These are phyloP conservation scores for Simplicillium sp. DNA, from an alignment of 2,329 filamentous ascomycete species.

Conservation along the genomic window DNA sequence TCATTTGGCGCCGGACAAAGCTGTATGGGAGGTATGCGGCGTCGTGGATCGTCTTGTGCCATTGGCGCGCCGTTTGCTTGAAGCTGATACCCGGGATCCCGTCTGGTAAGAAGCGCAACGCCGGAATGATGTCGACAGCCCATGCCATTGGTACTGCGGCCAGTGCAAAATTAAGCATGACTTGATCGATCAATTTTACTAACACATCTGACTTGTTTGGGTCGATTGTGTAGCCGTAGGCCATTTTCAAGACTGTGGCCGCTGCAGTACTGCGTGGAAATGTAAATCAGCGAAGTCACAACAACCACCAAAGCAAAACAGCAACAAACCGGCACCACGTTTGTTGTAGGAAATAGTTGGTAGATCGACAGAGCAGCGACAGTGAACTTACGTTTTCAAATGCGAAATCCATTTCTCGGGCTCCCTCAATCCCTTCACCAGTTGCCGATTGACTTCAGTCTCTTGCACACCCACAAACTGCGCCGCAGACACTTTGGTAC, in stretches of 20 bases:
- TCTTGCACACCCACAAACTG: slow-evolving; percentile 9
- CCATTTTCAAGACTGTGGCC: slow-evolving; percentile 6
- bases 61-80: slow-evolving; percentile 10
- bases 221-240: slow-evolving; percentile 11
- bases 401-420: slow-evolving; percentile 7
- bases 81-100: slow-evolving; percentile 11
- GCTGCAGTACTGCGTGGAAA: slow-evolving; percentile 9
- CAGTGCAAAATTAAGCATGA: slow-evolving; percentile 11
- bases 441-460: slow-evolving; percentile 5
- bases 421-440: slow-evolving; percentile 5
- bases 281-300: not conserved
- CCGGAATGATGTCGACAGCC: slow-evolving; percentile 12
- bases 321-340: not conserved
- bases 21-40: slow-evolving; percentile 9
- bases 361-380: too few species aligned
- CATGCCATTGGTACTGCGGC: slow-evolving; percentile 11
- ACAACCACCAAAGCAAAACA: not conserved
- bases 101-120: slow-evolving; percentile 9
- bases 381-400: slow-evolving; percentile 9
- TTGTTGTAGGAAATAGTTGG: not conserved
- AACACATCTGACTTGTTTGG: slow-evolving; percentile 9
- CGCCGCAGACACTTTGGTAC: slow-evolving; percentile 13
- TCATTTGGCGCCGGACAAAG: slow-evolving; percentile 11
- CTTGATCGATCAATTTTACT: slow-evolving; percentile 9
- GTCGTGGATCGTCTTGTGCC: slow-evolving; percentile 8